A percentile compares a stretch with the other conserved stretches of the same genome.
Evolutionary conservation across 352 stramenopile species (phyloP).

Genomic region (Globisporangium apiculatum): DNA sequence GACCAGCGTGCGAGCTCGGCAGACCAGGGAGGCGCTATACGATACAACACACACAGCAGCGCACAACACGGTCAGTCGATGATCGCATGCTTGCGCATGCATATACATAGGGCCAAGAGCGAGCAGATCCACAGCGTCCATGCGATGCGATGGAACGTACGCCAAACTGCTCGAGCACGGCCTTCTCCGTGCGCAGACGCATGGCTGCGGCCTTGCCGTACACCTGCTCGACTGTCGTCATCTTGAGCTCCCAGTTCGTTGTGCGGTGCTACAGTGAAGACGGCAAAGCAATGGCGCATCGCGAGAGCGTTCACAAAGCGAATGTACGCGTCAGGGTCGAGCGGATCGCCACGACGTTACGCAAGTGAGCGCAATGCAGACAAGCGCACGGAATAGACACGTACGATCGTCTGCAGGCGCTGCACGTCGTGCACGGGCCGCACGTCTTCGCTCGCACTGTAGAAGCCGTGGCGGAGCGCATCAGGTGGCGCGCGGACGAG

Average conservation of each 20-base stretch:
- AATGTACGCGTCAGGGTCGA: no score
- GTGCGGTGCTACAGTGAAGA: conserved; percentile 36
- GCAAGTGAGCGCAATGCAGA: background rate
- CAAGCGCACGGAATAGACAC: conserved; percentile 3
- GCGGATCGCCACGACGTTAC: background rate
- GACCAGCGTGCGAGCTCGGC: conserved; percentile 60
- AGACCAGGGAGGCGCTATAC: conserved; percentile 76
- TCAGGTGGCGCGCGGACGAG: conserved; percentile 79
- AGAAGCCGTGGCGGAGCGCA: conserved; percentile 76
- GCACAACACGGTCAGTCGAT: background rate
- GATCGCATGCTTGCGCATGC: no score
- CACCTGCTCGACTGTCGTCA: conserved; percentile 84
- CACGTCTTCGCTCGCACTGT: conserved; percentile 74
- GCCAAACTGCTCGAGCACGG: conserved; percentile 79
- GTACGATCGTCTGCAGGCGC: conserved; percentile 69
- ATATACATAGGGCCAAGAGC: no score
- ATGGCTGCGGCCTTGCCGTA: conserved; percentile 87
- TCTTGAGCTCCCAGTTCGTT: conserved; percentile 84
- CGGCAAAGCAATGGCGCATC: background rate
- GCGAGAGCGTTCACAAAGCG: background rate
- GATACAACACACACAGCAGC: background rate
- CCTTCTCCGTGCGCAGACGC: conserved; percentile 84
- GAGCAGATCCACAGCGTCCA: no score
- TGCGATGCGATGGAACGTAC: conserved; percentile 18
- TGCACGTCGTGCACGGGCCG: conserved; percentile 81